phyloP scores from a whole-genome alignment of 176 grass and related monocot genomes.

The Musa itinerans region DNA sequence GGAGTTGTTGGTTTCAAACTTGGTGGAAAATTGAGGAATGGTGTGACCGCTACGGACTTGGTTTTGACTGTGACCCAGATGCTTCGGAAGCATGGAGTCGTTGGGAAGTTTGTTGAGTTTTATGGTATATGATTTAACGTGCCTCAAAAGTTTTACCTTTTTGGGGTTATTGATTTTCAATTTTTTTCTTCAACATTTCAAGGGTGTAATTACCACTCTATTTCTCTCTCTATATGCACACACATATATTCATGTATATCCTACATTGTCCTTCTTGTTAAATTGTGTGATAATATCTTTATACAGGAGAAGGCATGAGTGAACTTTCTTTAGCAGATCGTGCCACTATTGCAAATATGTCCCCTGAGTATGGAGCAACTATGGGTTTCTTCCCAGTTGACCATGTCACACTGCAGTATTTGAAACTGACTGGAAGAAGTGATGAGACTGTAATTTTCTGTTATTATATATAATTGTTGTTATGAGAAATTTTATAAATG shows the following conservation, averaged over 20 bases:
- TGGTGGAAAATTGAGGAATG: constrained; percentile 75
- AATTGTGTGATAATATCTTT: neutral
- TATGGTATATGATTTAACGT: constrained; percentile 41
- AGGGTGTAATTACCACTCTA: neutral
- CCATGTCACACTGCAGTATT: constrained; percentile 66
- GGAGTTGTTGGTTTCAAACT: constrained; percentile 97
- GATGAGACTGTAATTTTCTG: constrained; percentile 68
- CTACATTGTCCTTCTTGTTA: neutral
- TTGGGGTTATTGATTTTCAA: neutral
- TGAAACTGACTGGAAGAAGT: constrained; percentile 88
- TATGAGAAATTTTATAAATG: neutral
- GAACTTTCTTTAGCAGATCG: constrained; percentile 87
- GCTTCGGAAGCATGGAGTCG: constrained; percentile 94
- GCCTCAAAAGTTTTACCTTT: neutral
- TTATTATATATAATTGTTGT: constrained; percentile 19
- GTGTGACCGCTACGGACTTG: constrained; percentile 92
- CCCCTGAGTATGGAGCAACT: constrained; percentile 95
- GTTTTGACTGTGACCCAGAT: constrained; percentile 95
- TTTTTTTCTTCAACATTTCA: neutral
- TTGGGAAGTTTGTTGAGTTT: constrained; percentile 95
- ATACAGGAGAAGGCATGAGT: constrained; percentile 68
- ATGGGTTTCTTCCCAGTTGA: constrained; percentile 99
- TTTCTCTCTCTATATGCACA: neutral
- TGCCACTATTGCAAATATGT: constrained; percentile 98
- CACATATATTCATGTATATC: neutral